These are phyloP conservation scores for Ganoderma meredithae DNA, from an alignment of 1,284 basidiomycete genomes.

Conservation along the genomic window DNA sequence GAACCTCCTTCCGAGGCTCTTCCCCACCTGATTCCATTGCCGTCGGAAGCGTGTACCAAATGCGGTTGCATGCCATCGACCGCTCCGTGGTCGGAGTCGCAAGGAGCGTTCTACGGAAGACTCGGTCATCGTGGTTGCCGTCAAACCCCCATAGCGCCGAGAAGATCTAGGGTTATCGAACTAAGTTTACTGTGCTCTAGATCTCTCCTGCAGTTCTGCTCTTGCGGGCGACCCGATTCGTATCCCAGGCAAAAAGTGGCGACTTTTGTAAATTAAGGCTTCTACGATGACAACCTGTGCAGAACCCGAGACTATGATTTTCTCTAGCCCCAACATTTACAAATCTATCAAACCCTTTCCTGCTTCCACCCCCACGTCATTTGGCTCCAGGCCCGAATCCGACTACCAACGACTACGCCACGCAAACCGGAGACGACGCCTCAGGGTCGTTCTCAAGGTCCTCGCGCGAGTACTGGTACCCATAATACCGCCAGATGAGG, in stretches of 20 bases:
- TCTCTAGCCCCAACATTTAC: background rate
- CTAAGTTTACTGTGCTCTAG: no score
- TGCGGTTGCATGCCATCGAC: no score
- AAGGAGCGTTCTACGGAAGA: no score
- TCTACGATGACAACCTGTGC: background rate
- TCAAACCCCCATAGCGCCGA: background rate
- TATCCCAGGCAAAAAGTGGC: background rate
- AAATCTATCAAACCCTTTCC: constrained; percentile 1
- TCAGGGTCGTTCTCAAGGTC: constrained; percentile 26
- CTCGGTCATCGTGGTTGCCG: background rate
- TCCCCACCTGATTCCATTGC: no score
- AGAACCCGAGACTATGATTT: background rate
- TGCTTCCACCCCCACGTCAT: background rate
- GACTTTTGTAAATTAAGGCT: background rate
- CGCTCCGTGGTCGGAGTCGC: no score
- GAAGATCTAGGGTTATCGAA: background rate
- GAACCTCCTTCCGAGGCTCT: no score
- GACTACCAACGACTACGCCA: background rate
- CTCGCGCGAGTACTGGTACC: constrained; percentile 24
- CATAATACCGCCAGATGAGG: constrained; percentile 33
- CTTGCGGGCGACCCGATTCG: background rate
- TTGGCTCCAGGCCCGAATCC: background rate
- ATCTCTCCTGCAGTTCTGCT: background rate
- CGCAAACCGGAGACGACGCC: background rate
- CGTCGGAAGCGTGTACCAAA: no score